Evolutionary conservation across 2,329 filamentous ascomycete species (phyloP), one percentile per base, ranked within the genome.

Genomic region (Ceratocystis papillata): DNA sequence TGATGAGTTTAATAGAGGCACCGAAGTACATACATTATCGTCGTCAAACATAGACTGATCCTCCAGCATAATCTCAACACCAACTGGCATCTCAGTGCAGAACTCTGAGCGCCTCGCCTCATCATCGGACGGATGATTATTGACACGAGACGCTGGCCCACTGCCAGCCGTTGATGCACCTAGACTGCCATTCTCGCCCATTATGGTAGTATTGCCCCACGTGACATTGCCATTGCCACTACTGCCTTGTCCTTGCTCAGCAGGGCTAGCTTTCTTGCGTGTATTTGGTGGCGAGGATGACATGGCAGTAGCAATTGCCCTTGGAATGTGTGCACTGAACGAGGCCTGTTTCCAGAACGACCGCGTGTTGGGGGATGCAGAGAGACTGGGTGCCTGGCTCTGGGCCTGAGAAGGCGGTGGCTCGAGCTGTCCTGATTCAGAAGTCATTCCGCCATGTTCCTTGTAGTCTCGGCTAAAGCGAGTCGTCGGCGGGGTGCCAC

Each of bases 41-140:
- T 87, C 85, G 69, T 88, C 86, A 70, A 88, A 88, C 22, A 81
- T 78, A n/a, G 80, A 79, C 69, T 85, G 83, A 68, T 88, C 84
- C 71, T 83, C 80, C 69, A 87, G 76, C 1, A 62, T 65, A 12
- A 63, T 61, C 22, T 78, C 76, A 4, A 84, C 79, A 25, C 76
- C 78, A 17, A 81, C 77, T 2, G 59, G 57, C 10, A 50, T 22
- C 28, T 63, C 60, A 6, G 25, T 17, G 10, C 44, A 12, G 75
- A 67, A 12, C 81, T 59, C 79, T 3, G 82, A 80, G 62, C 75
- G 75, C 17, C 76, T 76, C 22, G 73, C 73, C 6, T 83, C 81
- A 55, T 84, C 82, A 57, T 84, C 82, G 1, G 80, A 82, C 15
- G 81, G 71, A 0, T n/a, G 25, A 15, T 59, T 59, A 5, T 81